Evolutionary conservation across 768 basidiomycete genomes (phyloP).

Genomic region (Candolleomyces eurysporus): DNA sequence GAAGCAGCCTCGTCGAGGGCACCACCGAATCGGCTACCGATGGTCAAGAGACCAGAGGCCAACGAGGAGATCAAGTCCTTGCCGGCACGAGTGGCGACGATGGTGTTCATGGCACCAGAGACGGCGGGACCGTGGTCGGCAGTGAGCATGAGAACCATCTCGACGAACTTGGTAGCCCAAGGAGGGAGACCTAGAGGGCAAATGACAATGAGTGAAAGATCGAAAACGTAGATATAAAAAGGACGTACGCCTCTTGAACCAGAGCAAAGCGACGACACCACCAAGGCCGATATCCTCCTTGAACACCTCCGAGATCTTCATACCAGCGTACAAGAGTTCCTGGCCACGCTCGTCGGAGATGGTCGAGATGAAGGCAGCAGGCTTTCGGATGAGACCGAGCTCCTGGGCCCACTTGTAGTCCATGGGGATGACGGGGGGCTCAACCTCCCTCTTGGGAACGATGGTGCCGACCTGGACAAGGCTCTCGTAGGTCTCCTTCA

Average conservation of each 20-base stretch:
- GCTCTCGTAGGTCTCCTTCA: slow-evolving; percentile 81
- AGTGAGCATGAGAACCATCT: slow-evolving; percentile 99
- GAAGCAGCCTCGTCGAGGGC: slow-evolving; percentile 95
- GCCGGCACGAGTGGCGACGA: slow-evolving; percentile 98
- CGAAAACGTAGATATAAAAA: slow-evolving; percentile 10
- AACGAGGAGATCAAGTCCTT: slow-evolving; percentile 98
- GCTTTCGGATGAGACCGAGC: slow-evolving; percentile 97
- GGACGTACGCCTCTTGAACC: slow-evolving; percentile 88
- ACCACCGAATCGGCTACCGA: slow-evolving; percentile 97
- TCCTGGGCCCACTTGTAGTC: slow-evolving; percentile 99
- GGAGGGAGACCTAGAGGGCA: slow-evolving; percentile 57
- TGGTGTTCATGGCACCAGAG: slow-evolving; percentile 99
- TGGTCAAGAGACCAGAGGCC: slow-evolving; percentile 93
- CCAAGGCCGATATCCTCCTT: slow-evolving; percentile 96
- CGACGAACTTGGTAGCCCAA: slow-evolving; percentile 97
- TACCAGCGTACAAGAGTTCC: slow-evolving; percentile 96
- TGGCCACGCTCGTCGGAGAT: slow-evolving; percentile 99
- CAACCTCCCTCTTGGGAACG: slow-evolving; percentile 70
- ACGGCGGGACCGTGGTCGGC: slow-evolving; percentile 98
- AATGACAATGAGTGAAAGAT: neutral
- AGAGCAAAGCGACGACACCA: slow-evolving; percentile 92
- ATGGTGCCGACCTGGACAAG: slow-evolving; percentile 74
- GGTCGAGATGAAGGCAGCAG: slow-evolving; percentile 97
- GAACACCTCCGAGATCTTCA: slow-evolving; percentile 99
- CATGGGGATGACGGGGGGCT: slow-evolving; percentile 98